Base-by-base conservation (phyloP, 179 eudicot species). In the Actinidia arguta region DNA sequence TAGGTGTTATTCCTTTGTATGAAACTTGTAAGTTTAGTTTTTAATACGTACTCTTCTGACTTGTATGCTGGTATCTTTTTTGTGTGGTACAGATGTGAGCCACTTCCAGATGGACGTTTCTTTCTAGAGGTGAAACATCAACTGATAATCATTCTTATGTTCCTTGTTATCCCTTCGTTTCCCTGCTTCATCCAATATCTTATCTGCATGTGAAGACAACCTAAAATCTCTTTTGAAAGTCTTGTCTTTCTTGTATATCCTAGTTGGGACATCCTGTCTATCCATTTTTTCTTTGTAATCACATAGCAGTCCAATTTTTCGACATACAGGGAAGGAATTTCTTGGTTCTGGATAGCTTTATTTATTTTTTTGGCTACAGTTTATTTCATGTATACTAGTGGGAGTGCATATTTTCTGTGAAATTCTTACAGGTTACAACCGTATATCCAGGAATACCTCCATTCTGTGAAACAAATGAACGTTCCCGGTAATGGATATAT, bases 71-170 rank as follows among this genome's bases (percentile, higher is more conserved):
- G 44, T 48, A 64, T 39, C 42, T 81, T 59, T 25, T 68, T 46
- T 51, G 80, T 73, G 88, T 78, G 70, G 59, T 85, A 90, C 88
- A 97, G 99, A 85, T 97, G 98, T 82, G 98, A 97, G 85, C 98
- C 99, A 83, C 98, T 97, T 83, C 94, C 96, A 80, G 99, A 97
- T 91, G 99, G 99, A 14, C 98, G 99, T 47, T 95, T 97, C 85
- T 95, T 94, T 78, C 89, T 97, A 68, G 99, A 97, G 99, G 99
- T 94, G 84, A 83, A 82, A 70, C 31, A 47, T 51, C 13, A 48
- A 5, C 61, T 12, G 8, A 58, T 66, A n/a, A 6, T 56, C 44
- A 22, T 22, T n/a, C 56, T 73, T 54, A 7, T 51, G 6, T 47
- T 50, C 9, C 59, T 47, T 55, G 58, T 68, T 56, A 59, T 61